Evolutionary conservation across 163 green algal genomes (phyloP).

Genomic region (Smithsoniella earleae): DNA sequence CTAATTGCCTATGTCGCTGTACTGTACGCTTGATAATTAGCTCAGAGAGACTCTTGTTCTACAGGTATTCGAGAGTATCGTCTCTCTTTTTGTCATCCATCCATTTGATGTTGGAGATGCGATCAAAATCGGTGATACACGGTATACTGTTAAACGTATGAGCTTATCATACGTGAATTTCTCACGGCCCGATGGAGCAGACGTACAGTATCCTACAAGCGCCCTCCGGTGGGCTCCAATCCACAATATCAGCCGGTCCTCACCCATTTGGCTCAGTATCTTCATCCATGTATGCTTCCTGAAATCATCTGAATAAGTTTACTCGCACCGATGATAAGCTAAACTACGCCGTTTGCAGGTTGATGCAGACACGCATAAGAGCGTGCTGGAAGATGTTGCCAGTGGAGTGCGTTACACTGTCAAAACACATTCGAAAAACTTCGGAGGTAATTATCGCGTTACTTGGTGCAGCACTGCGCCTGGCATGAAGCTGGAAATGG

Average conservation of each 20-base stretch:
- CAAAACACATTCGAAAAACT: not conserved
- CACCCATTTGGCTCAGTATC: not conserved
- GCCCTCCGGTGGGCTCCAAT: not conserved
- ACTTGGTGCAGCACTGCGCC: not conserved
- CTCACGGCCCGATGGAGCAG: not conserved
- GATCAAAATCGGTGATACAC: not conserved
- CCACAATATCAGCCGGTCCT: not conserved
- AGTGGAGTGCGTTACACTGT: not conserved
- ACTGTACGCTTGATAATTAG: too few species aligned
- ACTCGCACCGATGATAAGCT: too few species aligned
- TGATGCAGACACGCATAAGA: not conserved
- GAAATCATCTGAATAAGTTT: too few species aligned
- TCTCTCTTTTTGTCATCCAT: constrained; percentile 11
- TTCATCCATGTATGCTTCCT: not conserved
- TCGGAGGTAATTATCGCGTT: not conserved
- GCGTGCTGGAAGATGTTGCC: not conserved
- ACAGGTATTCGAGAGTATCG: not conserved
- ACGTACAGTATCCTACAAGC: not conserved
- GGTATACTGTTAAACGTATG: not conserved
- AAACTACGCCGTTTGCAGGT: too few species aligned
- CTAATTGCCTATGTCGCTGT: too few species aligned
- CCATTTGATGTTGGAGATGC: not conserved
- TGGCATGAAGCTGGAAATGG: not conserved
- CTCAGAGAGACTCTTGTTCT: too few species aligned
- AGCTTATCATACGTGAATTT: not conserved